Conservation (phyloP, 768 basidiomycete species). For the Lentinus tigrinus region DNA sequence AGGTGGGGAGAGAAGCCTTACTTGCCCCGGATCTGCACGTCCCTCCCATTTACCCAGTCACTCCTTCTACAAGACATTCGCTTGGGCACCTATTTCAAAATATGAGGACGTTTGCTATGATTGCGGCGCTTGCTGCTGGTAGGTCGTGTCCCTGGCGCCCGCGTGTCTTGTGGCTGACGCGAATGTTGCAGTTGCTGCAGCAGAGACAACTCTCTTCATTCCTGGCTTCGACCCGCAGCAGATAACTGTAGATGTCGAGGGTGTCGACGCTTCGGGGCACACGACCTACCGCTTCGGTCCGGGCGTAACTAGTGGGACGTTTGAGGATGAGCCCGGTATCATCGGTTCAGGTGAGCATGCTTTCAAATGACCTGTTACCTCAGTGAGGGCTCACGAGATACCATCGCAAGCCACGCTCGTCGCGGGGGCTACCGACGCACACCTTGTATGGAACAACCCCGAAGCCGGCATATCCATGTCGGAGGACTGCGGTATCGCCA, state of each 20-base stretch:
- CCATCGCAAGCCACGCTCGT: slow-evolving; percentile 40
- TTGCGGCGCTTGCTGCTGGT: not conserved
- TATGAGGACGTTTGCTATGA: not conserved
- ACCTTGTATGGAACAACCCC: slow-evolving; percentile 34
- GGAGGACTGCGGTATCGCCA: slow-evolving; percentile 28
- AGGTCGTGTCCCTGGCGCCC: not conserved
- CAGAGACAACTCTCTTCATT: slow-evolving; percentile 42
- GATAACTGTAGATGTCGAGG: slow-evolving; percentile 40
- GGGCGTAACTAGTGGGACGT: slow-evolving; percentile 35
- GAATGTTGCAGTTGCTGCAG: slow-evolving; percentile 22
- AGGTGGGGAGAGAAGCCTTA: not conserved
- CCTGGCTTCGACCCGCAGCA: slow-evolving; percentile 47
- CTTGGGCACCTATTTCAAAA: not conserved
- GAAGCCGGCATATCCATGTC: slow-evolving; percentile 11
- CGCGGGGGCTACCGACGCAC: slow-evolving; percentile 40
- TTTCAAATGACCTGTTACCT: not conserved
- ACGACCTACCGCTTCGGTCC: slow-evolving; percentile 43
- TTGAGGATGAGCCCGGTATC: slow-evolving; percentile 30
- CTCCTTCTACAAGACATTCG: not conserved
- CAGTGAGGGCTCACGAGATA: not conserved
- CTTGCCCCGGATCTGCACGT: not conserved
- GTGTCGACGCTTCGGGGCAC: slow-evolving; percentile 39
- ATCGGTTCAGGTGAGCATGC: slow-evolving; percentile 37
- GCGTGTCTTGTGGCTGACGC: not conserved
- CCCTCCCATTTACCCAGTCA: not conserved